These are phyloP conservation scores for Paramecium sexaurelia DNA, from an alignment of 73 alveolate genomes.

Conservation along the genomic window DNA sequence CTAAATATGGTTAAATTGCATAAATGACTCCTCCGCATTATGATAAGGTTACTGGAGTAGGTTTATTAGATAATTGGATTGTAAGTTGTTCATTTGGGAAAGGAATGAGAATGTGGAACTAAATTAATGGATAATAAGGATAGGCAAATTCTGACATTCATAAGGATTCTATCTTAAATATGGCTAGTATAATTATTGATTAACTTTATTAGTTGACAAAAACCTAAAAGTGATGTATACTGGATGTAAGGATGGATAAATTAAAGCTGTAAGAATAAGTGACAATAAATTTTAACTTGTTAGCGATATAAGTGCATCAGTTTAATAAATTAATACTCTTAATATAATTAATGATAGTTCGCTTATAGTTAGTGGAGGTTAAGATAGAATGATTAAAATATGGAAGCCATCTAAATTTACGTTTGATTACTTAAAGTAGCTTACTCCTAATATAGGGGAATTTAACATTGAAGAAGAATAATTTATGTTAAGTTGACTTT, in stretches of 20 bases:
- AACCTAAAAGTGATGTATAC: not conserved
- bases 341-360: not conserved
- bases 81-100: slow-evolving; percentile 49
- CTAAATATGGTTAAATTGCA: not conserved
- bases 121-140: not conserved
- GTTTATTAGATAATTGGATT: slow-evolving; percentile 12
- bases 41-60: slow-evolving; percentile 57
- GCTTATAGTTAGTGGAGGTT: slow-evolving; percentile 18
- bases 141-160: slow-evolving; percentile 30
- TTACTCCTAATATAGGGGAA: not conserved
- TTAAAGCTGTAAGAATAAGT: not conserved
- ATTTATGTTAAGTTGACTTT: not conserved
- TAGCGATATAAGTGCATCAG: slow-evolving; percentile 29
- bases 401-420: slow-evolving; percentile 22
- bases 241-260: slow-evolving; percentile 46
- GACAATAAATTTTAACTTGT: not conserved
- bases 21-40: slow-evolving; percentile 51
- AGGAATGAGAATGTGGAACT: slow-evolving; percentile 50
- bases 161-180: not conserved
- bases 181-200: not conserved
- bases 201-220: not conserved
- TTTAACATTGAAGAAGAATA: not conserved
- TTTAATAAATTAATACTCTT: not conserved
- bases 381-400: slow-evolving; percentile 23
- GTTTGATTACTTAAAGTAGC: not conserved